Base-by-base conservation (phyloP, 768 basidiomycete genomes). In the Chalciporus pseudorubinellus region DNA sequence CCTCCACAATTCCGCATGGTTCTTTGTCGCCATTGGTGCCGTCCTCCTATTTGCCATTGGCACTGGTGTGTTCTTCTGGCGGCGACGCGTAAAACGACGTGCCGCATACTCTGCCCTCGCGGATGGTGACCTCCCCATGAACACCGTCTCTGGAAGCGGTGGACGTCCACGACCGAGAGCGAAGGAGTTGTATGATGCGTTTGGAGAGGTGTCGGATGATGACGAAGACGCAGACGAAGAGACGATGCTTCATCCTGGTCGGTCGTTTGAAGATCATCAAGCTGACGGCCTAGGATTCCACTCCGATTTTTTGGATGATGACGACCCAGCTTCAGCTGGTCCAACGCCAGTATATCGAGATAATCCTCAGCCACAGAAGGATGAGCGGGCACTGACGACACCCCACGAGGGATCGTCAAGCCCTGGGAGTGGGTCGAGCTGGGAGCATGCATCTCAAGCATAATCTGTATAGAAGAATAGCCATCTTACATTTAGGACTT, bases 121-220 rank as follows among this genome's bases (percentile, higher is more conserved):
- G 4, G 81, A 63, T 20, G 87, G 89, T 46, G 87, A 87, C 44
- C 69, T 95, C 48, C 82, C 84, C 8, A 92, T 98, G 92, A 82
- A 78, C 44, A 66, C 85, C 4, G 68, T 97, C 26, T 75, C 79
- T 18, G 68, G 75, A 20, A 63, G 72, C 4, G 69, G 73, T 24
- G 56, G 40, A 48, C 58, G 56, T 16, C 45, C 69, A 12, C 60
- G 76, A 20, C 72, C 77, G 33, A 77, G 85, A 44, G 89, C 93
- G 44, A 88, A 88, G 72, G 95, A 98, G 70, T 65, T 99, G 55
- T 98, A 98, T 62, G 94, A 98, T 69, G 95, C 95, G 16, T 98
- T 98, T 70, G 93, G 92, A 31, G 92, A 93, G 63, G 78, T 85
- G 22, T 88, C 86, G 26, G 93, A 92, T 53, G 88, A 91, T 40